Conservation (phyloP, 2,329 filamentous ascomycete genomes). For the Microdochium bolleyi region DNA sequence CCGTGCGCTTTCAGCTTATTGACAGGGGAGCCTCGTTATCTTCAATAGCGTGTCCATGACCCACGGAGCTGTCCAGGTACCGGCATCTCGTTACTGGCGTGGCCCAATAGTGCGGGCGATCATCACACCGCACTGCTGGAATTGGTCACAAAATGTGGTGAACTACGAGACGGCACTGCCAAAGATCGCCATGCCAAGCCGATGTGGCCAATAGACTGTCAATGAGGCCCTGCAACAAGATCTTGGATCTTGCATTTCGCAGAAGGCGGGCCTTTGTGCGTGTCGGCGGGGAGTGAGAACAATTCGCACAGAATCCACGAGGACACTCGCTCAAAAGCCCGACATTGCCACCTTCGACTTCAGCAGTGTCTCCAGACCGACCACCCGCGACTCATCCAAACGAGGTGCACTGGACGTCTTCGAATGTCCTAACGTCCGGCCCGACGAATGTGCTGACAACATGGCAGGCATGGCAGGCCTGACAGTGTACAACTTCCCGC, state of each 20-base stretch:
- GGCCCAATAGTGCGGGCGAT: not conserved
- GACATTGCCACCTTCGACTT: too few species aligned
- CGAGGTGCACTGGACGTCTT: too few species aligned
- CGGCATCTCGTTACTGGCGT: not conserved
- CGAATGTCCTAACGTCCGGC: not conserved
- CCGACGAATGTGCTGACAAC: not conserved
- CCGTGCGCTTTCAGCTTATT: not conserved
- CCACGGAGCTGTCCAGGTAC: not conserved
- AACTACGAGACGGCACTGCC: not conserved
- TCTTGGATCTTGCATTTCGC: not conserved
- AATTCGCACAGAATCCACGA: not conserved
- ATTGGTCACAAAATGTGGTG: not conserved
- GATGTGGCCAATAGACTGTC: not conserved
- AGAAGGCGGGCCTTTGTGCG: too few species aligned
- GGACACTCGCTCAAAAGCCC: too few species aligned
- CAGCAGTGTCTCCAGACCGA: too few species aligned
- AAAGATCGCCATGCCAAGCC: not conserved
- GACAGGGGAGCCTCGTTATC: not conserved
- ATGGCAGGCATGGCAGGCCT: conserved; percentile 1
- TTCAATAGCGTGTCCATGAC: not conserved
- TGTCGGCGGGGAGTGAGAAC: too few species aligned
- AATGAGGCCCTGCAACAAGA: not conserved
- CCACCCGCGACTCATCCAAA: too few species aligned
- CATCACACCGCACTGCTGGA: not conserved
- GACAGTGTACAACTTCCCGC: conserved; percentile 11